Evolutionary conservation across 768 basidiomycete genomes (phyloP), one percentile per base, ranked within the genome.

Genomic region (Tephrocybe rancida): DNA sequence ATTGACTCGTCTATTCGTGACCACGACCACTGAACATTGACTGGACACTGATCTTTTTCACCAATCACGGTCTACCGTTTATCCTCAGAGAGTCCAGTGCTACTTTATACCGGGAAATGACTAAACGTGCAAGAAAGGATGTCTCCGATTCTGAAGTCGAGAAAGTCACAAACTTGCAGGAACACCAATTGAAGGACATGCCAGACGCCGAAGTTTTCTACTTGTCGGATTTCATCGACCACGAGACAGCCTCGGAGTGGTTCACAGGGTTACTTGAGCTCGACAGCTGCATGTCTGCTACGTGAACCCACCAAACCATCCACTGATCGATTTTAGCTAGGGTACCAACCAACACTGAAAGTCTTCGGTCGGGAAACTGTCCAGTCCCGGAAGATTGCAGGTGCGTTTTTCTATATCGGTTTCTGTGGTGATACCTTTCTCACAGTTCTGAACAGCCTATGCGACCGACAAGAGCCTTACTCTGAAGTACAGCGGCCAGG

Each of bases 371-470:
- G 57, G 16, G 64, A 65, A 29, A 52, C 64, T 7, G 55, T 43
- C 1, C 69, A 70, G 32, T 70, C 69, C 14, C 53, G 69, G 39
- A 70, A 70, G 55, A 68, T 70, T 24, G 66, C 69, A 37, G 67
- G 69, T 68, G 24, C n/a, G 55, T 54, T 29, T 8, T n/a, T 19
- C n/a, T n/a, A 18, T 38, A 3, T 21, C 21, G 11, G 16, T 18
- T 11, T 18, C 26, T 34, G 29, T 27, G 18, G 16, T 35, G 11
- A 2, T n/a, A 29, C 3, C 18, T n/a, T 19, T 34, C n/a, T 16
- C 7, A 38, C 29, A 19, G 3, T 11, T 2, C 8, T 35, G 8
- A 3, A 13, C 24, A 70, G 69, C 66, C 19, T 68, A 70, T 41
- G 60, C 69, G 6, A 66, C 66, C 1, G 64, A 68, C 37, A 60